Percentiles rank a stretch among this genome's conserved stretches.
phyloP scores from a whole-genome alignment of 179 eudicot species.

The Monotropa hypopitys region DNA sequence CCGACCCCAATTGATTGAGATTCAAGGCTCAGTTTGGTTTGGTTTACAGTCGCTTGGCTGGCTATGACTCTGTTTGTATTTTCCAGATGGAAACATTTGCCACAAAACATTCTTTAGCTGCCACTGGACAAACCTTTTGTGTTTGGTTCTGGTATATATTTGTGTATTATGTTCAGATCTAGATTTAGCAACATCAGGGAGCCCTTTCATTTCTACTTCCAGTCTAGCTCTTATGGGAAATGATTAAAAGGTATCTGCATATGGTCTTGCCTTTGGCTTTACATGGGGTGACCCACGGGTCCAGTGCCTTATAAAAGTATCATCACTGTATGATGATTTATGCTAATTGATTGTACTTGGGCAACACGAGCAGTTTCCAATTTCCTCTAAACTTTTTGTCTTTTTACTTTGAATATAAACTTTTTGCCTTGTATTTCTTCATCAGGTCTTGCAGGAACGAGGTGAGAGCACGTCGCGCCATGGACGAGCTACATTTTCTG shows the following conservation, averaged over 20 bases:
- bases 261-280: background rate
- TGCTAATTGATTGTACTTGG: background rate
- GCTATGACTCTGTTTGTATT: background rate
- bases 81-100: background rate
- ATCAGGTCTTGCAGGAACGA: constrained; percentile 94
- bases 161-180: background rate
- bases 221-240: background rate
- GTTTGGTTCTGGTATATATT: background rate
- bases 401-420: background rate
- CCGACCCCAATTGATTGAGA: too few species aligned
- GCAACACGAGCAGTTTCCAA: background rate
- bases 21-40: too few species aligned
- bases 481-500: constrained; percentile 97
- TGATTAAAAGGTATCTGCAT: background rate
- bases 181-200: background rate
- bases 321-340: background rate
- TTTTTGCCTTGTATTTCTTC: background rate
- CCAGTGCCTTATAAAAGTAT: background rate
- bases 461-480: constrained; percentile 99
- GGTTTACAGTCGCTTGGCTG: background rate
- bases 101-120: background rate
- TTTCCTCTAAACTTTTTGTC: background rate
- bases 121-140: background rate
- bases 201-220: background rate
- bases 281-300: background rate